Evolutionary conservation across 805 yeast genomes (phyloP), one percentile per base, ranked within the genome.

Genomic region (Candida jianshihensis): DNA sequence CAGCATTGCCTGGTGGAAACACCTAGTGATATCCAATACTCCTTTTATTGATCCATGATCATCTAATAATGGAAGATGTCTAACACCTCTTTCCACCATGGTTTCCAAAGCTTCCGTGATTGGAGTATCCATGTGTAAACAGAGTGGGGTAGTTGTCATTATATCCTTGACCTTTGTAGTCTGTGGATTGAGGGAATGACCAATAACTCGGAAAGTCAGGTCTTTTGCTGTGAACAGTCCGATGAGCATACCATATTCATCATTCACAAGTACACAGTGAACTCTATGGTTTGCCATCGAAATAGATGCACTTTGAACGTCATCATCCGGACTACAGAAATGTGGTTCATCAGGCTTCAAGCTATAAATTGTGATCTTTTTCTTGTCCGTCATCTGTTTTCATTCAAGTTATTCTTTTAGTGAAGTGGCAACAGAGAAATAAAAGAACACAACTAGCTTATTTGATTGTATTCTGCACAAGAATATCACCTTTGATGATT

Each of bases 201-300:
- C 64, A 13, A 61, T 59, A 5, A 63, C 70, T 26, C 68, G 54
- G 27, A 64, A 64, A 0, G 72, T 72, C n/a, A 68, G 47, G 44
- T 68, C 74, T 40, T 65, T 67, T 0, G 73, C 66, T 1, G 74
- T 68, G 32, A 65, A 54, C 7, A 68, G 47, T 2, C 73, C 73
- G n/a, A 60, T 41, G 16, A 64, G 43, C 33, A 49, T 49, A 11
- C 35, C 40, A 18, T 51, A 50, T 6, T 34, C 42, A 25, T 38
- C 38, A 30, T 53, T 59, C 12, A 68, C 65, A 5, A 67, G 48
- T 4, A 66, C 57, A 46, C 72, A 68, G 41, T 67, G 66, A n/a
- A 58, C 57, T 26, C 67, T 44, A 22, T 53, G 49, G n/a, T 57
- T 56, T 10, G 59, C 58, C 71, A 68, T 66, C 25, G 51, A 36